These are phyloP conservation scores for Chaetomium globosum DNA, from an alignment of 2,329 filamentous ascomycete genomes.

Conservation along the genomic window DNA sequence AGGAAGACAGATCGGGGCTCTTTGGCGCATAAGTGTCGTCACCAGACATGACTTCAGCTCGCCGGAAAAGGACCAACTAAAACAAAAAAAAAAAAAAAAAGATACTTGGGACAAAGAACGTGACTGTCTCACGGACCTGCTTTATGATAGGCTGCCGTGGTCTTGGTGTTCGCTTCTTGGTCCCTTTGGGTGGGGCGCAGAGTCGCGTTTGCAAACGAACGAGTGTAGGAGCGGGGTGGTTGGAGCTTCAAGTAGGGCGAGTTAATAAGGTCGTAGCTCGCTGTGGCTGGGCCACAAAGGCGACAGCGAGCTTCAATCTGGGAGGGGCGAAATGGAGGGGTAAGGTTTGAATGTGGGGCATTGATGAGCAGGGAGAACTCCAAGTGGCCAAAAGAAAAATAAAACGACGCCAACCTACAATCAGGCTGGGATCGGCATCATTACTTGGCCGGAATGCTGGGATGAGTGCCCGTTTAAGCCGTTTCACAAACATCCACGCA, in stretches of 20 bases:
- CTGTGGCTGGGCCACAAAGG: conserved; percentile 28
- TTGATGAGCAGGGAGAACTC: conserved; percentile 8
- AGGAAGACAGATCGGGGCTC: conserved; percentile 62
- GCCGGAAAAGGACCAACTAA: background rate
- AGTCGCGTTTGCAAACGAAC: conserved; percentile 17
- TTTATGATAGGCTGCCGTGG: conserved; percentile 28
- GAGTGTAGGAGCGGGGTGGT: conserved; percentile 31
- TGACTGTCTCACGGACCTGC: conserved; percentile 14
- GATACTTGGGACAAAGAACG: background rate
- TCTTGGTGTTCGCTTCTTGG: conserved; percentile 16
- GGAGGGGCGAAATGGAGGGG: conserved; percentile 22
- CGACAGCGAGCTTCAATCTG: conserved; percentile 2
- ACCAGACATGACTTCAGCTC: conserved; percentile 50
- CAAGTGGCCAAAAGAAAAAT: background rate
- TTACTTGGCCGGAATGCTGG: conserved; percentile 6
- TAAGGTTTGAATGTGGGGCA: conserved; percentile 24
- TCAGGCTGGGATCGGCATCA: conserved; percentile 6
- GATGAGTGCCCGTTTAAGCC: background rate
- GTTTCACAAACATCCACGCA: background rate
- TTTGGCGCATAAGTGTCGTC: conserved; percentile 59
- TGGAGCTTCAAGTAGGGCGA: conserved; percentile 29
- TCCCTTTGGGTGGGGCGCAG: conserved; percentile 25
- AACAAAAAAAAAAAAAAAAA: conserved; percentile 29
- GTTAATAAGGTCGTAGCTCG: conserved; percentile 26
- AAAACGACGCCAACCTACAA: conserved; percentile 1